These are phyloP conservation scores for Suhomyces bribrorum DNA, from an alignment of 1,139 yeast species.

Conservation along the genomic window DNA sequence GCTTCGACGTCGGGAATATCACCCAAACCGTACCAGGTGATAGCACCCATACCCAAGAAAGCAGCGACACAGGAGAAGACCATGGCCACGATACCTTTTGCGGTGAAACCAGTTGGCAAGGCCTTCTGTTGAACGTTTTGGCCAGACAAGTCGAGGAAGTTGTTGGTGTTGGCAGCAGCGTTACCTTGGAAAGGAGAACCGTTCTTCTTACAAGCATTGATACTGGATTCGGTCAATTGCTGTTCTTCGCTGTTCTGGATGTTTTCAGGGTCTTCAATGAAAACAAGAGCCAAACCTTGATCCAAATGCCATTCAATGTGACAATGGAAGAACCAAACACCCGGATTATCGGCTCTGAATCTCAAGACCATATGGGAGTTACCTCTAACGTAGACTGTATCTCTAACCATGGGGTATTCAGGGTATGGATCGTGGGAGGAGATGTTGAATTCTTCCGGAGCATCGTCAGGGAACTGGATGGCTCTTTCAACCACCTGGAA, in stretches of 20 bases:
- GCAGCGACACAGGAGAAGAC: conserved; percentile 80
- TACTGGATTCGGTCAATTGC: conserved; percentile 42
- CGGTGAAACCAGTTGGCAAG: conserved; percentile 86
- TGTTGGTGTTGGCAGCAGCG: conserved; percentile 75
- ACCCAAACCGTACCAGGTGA: conserved; percentile 76
- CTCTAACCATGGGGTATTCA: conserved; percentile 66
- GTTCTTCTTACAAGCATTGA: conserved; percentile 20
- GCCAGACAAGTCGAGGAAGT: conserved; percentile 69
- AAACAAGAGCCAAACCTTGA: conserved; percentile 56
- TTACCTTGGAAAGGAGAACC: conserved; percentile 53
- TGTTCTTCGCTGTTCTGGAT: conserved; percentile 54
- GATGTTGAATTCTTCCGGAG: conserved; percentile 44
- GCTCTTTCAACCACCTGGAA: conserved; percentile 59
- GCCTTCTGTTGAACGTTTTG: conserved; percentile 63
- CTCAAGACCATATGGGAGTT: conserved; percentile 66
- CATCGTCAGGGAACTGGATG: conserved; percentile 32
- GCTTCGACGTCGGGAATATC: conserved; percentile 64
- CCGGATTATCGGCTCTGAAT: conserved; percentile 61
- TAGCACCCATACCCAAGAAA: conserved; percentile 71
- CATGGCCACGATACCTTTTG: conserved; percentile 86
- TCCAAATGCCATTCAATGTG: conserved; percentile 67
- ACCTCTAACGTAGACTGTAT: conserved; percentile 63
- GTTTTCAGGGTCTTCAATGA: conserved; percentile 57
- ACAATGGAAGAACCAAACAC: conserved; percentile 68
- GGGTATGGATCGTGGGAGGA: conserved; percentile 37